Percentiles rank a stretch among this genome's conserved stretches.
phyloP scores from a whole-genome alignment of 305 asterid genomes.

The Solanum hybrid region DNA sequence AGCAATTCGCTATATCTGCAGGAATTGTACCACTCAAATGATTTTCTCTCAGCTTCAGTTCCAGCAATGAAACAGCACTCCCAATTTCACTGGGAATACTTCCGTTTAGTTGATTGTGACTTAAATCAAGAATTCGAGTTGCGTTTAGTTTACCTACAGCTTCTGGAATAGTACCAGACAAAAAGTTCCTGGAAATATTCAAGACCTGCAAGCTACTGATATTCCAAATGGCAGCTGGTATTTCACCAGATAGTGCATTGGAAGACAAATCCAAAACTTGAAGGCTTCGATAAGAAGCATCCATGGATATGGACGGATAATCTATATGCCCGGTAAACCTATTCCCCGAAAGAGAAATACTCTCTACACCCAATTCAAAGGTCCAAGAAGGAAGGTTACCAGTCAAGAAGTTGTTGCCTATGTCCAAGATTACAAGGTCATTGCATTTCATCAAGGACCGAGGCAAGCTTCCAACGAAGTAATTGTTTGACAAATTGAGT shows the following conservation, averaged over 20 bases:
- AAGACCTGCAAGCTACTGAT: conserved; percentile 46
- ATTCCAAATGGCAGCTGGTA: conserved; percentile 48
- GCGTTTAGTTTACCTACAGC: conserved; percentile 41
- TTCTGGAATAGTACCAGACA: conserved; percentile 47
- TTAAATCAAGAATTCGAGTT: conserved; percentile 43
- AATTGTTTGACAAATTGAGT: conserved; percentile 53
- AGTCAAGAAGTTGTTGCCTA: conserved; percentile 37
- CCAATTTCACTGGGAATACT: conserved; percentile 53
- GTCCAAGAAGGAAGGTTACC: conserved; percentile 70
- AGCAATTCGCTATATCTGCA: conserved; percentile 38
- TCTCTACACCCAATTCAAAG: conserved; percentile 43
- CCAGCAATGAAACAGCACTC: conserved; percentile 38
- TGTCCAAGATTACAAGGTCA: conserved; percentile 45
- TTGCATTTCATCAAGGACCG: conserved; percentile 45
- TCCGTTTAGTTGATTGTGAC: conserved; percentile 56
- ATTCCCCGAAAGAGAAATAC: conserved; percentile 40
- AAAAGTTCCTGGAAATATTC: conserved; percentile 49
- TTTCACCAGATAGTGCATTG: conserved; percentile 54
- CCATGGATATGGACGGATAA: conserved; percentile 11
- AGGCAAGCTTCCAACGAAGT: conserved; percentile 49
- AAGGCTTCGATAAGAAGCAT: conserved; percentile 36
- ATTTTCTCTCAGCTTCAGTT: conserved; percentile 49
- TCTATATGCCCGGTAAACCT: conserved; percentile 42
- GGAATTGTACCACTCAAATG: conserved; percentile 44
- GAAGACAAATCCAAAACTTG: conserved; percentile 56